phyloP scores from a whole-genome alignment of 805 yeast species.

The Candida coquimbonensis region DNA sequence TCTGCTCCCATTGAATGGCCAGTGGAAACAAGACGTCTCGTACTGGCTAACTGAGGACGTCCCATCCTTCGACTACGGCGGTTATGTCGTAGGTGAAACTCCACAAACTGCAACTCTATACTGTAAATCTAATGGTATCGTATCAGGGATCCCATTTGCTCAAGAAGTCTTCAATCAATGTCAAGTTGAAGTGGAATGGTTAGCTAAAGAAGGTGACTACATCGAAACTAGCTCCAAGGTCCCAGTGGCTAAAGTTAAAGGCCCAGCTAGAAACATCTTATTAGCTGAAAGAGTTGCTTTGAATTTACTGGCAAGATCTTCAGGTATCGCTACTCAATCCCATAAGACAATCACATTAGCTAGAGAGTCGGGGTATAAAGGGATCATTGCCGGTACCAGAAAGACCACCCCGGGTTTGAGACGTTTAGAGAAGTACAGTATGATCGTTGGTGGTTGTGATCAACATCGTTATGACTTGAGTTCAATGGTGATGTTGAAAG shows the following conservation, averaged over 20 bases:
- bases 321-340: conserved; percentile 84
- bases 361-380: conserved; percentile 59
- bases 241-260: conserved; percentile 69
- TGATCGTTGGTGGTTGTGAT: conserved; percentile 94
- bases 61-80: conserved; percentile 92
- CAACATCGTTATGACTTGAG: conserved; percentile 87
- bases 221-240: conserved; percentile 52
- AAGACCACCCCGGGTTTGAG: conserved; percentile 97
- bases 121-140: conserved; percentile 74
- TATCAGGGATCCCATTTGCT: conserved; percentile 87
- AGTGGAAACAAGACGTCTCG: conserved; percentile 76
- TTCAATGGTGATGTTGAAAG: conserved; percentile 94
- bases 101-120: conserved; percentile 65
- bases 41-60: conserved; percentile 80
- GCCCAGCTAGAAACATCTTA: conserved; percentile 73
- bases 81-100: conserved; percentile 84
- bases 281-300: conserved; percentile 83
- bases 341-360: conserved; percentile 52
- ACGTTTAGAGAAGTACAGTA: conserved; percentile 81
- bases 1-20: conserved; percentile 66
- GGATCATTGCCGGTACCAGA: conserved; percentile 91
- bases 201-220: conserved; percentile 57
- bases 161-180: conserved; percentile 78
- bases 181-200: conserved; percentile 66
- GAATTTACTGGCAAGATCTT: conserved; percentile 71